Base-by-base conservation (phyloP, 108 stramenopile genomes). In the Cyclostephanos invisitatus region DNA sequence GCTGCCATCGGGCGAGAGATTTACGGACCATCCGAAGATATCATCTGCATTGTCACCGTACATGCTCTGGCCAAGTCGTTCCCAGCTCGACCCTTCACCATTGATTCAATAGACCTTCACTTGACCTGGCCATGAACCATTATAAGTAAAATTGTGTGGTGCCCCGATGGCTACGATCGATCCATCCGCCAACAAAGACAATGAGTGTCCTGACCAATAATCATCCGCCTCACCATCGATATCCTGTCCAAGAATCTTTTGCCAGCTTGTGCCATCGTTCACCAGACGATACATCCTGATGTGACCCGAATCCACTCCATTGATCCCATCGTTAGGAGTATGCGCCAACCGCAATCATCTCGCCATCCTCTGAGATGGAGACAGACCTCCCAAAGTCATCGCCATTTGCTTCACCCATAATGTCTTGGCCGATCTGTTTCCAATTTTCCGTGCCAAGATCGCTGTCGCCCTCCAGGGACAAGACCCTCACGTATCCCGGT, bases 351-450 rank as follows among this genome's bases (percentile, higher is more conserved):
- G 60, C 69, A 11, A 54, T 18, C 0, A 48, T 75, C 32, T 27
- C 42, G 17, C 68, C 74, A 61, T 75, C 67, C 5, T n/a, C 57
- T 28, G 68, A 75, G 12, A 75, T 36, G 24, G 68, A 53, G 2
- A 75, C 57, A 10, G 46, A 27, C 0, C 25, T 17, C n/a, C 74
- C 74, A 37, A 69, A 62, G 12, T 27, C 17, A 68, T 60, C 68
- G 28, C 54, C 42, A 24, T 24, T 42, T 2, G 0, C 38, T 15
- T 48, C 36, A 0, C 74, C 74, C 49, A 48, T 38, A 7, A 75
- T 75, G 12, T 69, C 68, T 3, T 40, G 1, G 5, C 68, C 74
- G 25, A 69, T 18, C 40, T 75, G 55, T 18, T 24, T 37, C 74
- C 74, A 75, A 46, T 14, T 15, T 0, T 3, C 14, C 3, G 44